Evolutionary conservation across 2,329 filamentous ascomycete genomes (phyloP), one percentile per base, ranked within the genome.

Genomic region (Tetracladium maxilliforme): DNA sequence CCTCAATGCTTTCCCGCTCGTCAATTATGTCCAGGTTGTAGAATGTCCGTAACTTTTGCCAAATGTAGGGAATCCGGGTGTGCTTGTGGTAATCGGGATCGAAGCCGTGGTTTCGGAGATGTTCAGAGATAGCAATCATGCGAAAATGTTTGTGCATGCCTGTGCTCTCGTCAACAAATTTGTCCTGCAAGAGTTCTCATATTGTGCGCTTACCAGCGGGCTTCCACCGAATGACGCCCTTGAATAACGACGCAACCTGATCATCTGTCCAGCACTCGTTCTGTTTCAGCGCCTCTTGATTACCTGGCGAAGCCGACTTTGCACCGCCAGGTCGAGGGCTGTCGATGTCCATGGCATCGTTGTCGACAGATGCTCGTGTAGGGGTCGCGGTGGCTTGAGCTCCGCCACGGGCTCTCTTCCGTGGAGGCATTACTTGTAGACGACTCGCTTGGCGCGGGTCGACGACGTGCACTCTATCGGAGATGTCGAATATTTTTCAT

Each of bases 121-220:
- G 70, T 38, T 86, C 74, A 22, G 77, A 77, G 30, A 94, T 82
- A 7, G 82, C 74, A 34, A 93, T 72, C 64, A 94, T 86, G 31
- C 82, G 76, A 45, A 93, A 92, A 49, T 93, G 83, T 47, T 87
- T 92, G 56, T 93, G 84, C 64, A 93, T 80, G 32, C 84, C 81
- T 81, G 35, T 17, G 19, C 15, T n/a, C n/a, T n/a, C n/a, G n/a
- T n/a, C n/a, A n/a, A n/a, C n/a, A n/a, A n/a, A n/a, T n/a, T n/a
- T n/a, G n/a, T 12, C 10, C 14, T 22, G 19, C n/a, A 11, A 19
- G 29, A 31, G 28, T 32, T 27, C 34, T n/a, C n/a, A n/a, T n/a
- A n/a, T n/a, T 16, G 3, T n/a, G 11, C 12, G 15, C 51, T 36
- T 45, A 82, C 84, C 87, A 20, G 87, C 87, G n/a, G 90, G 90